Percentiles rank a stretch among this genome's conserved stretches.
Conservation (phyloP, 441 rosid species). For the Daphne laureola region DNA sequence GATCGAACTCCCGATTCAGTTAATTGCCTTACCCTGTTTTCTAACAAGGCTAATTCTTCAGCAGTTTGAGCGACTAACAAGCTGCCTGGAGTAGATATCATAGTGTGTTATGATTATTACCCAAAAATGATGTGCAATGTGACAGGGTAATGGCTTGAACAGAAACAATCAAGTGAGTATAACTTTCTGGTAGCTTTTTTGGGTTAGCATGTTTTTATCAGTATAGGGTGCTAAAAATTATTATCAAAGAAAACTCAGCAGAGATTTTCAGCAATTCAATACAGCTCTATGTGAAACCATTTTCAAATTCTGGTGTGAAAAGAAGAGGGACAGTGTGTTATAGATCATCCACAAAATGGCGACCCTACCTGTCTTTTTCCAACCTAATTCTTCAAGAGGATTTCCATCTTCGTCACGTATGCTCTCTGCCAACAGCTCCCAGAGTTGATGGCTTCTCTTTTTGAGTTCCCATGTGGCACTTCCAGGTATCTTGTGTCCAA, state of each 20-base stretch:
- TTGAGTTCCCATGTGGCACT: conserved; percentile 68
- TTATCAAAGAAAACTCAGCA: too few species aligned
- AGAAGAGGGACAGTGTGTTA: too few species aligned
- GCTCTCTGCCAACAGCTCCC: conserved; percentile 54
- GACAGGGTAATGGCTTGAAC: too few species aligned
- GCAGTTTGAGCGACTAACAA: conserved; percentile 57
- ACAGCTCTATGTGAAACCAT: too few species aligned
- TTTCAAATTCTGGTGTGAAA: too few species aligned
- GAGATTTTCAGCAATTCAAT: too few species aligned
- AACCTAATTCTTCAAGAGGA: conserved; percentile 63
- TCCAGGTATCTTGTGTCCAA: conserved; percentile 59
- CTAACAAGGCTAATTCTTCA: conserved; percentile 44
- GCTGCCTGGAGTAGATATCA: conserved; percentile 41
- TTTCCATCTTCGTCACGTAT: conserved; percentile 46
- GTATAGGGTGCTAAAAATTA: too few species aligned
- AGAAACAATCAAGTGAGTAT: too few species aligned
- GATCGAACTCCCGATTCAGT: conserved; percentile 67
- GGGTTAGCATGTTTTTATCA: too few species aligned
- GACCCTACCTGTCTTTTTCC: conserved; percentile 65
- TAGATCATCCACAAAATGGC: too few species aligned
- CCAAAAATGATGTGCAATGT: not conserved
- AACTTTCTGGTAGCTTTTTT: too few species aligned
- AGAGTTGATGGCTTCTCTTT: conserved; percentile 57
- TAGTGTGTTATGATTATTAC: not conserved
- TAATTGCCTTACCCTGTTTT: conserved; percentile 49